Evolutionary conservation across 768 basidiomycete species (phyloP), one percentile per base, ranked within the genome.

Genomic region (Rhodosporidiobolus odoratus): DNA sequence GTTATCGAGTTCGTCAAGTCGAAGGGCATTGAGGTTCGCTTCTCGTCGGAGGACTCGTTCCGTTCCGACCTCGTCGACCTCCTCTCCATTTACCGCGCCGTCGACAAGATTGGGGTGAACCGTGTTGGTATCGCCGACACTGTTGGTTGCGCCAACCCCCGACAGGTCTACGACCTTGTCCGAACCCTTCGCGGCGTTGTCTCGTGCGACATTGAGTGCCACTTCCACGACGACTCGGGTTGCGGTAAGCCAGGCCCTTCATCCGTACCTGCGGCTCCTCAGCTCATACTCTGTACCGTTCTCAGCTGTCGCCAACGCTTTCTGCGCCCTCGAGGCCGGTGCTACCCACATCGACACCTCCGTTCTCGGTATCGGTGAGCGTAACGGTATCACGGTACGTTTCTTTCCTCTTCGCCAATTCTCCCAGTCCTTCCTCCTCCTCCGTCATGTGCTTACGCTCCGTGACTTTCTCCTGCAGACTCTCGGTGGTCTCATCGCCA

Each of bases 41-140:
- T 99, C 86, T 98, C 96, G 8, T 94, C 95, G 37, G 96, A 99
- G 81, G 96, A 99, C 80, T 96, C 93, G 27, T 99, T 99, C 91
- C 91, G 96, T 75, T 97, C 94, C 76, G 95, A 99, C 82, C 88
- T 99, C 69, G 96, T 98, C 81, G 96, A 99, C 82, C 86, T 99
- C 54, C 85, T 99, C 52, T 94, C 92, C 30, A 97, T 99, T 83
- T 98, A 99, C 84, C 92, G 95, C 81, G 94, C 95, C 58, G 96
- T 99, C 58, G 96, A 99, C 83, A 97, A 97, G 84, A 92, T 99
- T 78, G 95, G 95, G 64, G 94, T 99, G 54, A 92, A 98, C 84
- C 87, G 96, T 72, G 96, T 99, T 73, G 96, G 96, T 79, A 94
- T 99, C 75, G 96, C 96, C 35, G 96, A 99, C 80, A 99, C 96